A percentile compares a stretch with the other conserved stretches of the same genome.
These are phyloP conservation scores for Ogataea trehalophila DNA, from an alignment of 805 yeast species.

Conservation along the genomic window DNA sequence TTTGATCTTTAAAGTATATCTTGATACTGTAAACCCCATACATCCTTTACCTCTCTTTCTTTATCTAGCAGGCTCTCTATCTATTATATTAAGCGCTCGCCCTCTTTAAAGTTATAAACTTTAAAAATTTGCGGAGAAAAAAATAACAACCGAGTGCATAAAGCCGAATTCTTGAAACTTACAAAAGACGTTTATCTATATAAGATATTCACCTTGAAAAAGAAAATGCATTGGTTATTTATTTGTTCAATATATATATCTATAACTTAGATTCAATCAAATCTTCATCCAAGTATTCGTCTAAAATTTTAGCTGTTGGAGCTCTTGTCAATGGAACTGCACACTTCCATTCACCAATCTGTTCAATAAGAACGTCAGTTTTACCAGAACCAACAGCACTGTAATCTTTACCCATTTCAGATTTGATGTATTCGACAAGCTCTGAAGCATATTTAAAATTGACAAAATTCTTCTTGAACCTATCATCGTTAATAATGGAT, in stretches of 20 bases:
- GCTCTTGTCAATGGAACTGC: constrained; percentile 49
- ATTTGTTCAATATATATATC: background rate
- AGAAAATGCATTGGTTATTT: background rate
- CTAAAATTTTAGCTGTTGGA: constrained; percentile 46
- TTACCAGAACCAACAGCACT: constrained; percentile 5
- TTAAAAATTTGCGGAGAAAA: background rate
- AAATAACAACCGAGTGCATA: background rate
- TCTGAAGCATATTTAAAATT: constrained; percentile 17
- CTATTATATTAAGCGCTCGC: too few species aligned
- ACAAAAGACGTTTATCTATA: too few species aligned
- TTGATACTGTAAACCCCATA: too few species aligned
- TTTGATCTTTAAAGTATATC: too few species aligned
- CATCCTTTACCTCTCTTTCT: too few species aligned
- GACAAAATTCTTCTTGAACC: constrained; percentile 15
- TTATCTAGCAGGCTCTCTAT: too few species aligned
- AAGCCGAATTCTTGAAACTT: background rate
- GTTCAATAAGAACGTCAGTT: constrained; percentile 40
- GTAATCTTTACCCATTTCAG: constrained; percentile 13
- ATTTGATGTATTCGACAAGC: constrained; percentile 11
- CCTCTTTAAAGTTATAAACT: too few species aligned
- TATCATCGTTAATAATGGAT: constrained; percentile 10
- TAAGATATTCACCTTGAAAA: too few species aligned
- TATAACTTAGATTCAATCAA: constrained; percentile 18
- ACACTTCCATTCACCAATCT: constrained; percentile 53
- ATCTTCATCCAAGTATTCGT: constrained; percentile 20